Evolutionary conservation across 768 basidiomycete species (phyloP).

Genomic region (Boletus pseudopeckii): DNA sequence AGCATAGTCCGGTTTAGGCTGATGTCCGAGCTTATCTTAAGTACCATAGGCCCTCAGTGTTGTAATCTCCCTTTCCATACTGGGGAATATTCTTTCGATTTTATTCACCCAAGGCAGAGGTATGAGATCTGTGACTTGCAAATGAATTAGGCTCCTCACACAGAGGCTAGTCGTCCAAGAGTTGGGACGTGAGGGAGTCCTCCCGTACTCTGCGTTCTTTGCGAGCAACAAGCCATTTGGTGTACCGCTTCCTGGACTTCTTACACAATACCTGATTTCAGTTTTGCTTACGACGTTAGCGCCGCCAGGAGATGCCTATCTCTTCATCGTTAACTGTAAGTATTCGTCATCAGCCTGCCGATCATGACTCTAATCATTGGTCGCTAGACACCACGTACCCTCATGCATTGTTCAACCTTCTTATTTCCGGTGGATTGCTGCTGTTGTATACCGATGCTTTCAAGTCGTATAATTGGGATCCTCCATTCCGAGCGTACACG

Average conservation of each 20-base stretch:
- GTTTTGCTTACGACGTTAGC: conserved; percentile 50
- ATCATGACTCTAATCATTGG: neutral
- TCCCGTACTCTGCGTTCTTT: conserved; percentile 65
- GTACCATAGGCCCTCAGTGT: conserved; percentile 49
- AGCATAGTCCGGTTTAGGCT: neutral
- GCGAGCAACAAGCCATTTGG: conserved; percentile 69
- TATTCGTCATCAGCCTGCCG: neutral
- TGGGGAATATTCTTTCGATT: conserved; percentile 62
- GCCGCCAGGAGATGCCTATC: conserved; percentile 73
- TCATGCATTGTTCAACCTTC: conserved; percentile 51
- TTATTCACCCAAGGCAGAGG: conserved; percentile 68
- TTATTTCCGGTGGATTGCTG: conserved; percentile 60
- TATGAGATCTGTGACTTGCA: conserved; percentile 24
- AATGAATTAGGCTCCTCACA: conserved; percentile 2
- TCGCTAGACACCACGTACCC: conserved; percentile 56
- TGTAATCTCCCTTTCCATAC: conserved; percentile 59
- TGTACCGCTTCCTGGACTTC: conserved; percentile 61
- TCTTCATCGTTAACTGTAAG: conserved; percentile 65
- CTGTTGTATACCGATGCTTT: conserved; percentile 51
- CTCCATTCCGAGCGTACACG: conserved; percentile 60
- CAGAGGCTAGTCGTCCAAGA: conserved; percentile 59
- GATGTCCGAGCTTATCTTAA: conserved; percentile 1
- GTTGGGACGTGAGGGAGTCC: conserved; percentile 65
- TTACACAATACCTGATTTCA: conserved; percentile 60
- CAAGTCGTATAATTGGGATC: conserved; percentile 51